Evolutionary conservation across 2,329 filamentous ascomycete species (phyloP), one percentile per base, ranked within the genome.

Genomic region (Huntiella savannae): DNA sequence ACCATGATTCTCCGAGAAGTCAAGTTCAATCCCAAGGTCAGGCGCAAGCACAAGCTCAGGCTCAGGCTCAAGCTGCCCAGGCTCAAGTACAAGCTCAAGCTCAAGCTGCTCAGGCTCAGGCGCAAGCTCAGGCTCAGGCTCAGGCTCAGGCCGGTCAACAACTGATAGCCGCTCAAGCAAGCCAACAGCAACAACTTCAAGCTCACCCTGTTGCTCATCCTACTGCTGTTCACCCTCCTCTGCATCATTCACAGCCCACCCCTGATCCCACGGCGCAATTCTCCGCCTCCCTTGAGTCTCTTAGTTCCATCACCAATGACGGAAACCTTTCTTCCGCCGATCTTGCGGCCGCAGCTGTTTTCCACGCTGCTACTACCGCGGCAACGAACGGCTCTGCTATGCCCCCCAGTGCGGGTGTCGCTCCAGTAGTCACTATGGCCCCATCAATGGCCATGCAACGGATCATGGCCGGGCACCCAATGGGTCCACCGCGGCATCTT

Each of bases 401-500:
- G 10, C 17, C 44, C 22, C 19, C 47, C 3, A 33, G 33, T 7
- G 16, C 47, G 7, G 22, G 22, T 7, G 22, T 28, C 6, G 33
- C 40, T 8, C 43, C 43, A 15, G 43, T 46, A n/a, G 36, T 48
- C 32, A 39, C 43, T 13, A 28, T 19, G 16, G 38, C 47, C 17
- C 19, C 48, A 10, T 16, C 19, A 11, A 44, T 46, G 12, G 11
- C 47, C 5, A 49, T 43, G 13, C 42, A 42, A 17, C 47, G 38
- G 6, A 49, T 49, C 37, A 34, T 45, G 8, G 36, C 38, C 33
- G 16, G 16, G 5, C 45, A 47, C 32, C 11, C 39, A 12, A 35
- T 38, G 7, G 39, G 47, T 6, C 43, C 32, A 43, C 39, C 59
- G 52, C 60, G 63, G 36, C 22, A 28, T 10, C 22, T 28, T 10